These are phyloP conservation scores for Gracilaria caudata DNA, from an alignment of 23 red algal genomes.

Conservation along the genomic window DNA sequence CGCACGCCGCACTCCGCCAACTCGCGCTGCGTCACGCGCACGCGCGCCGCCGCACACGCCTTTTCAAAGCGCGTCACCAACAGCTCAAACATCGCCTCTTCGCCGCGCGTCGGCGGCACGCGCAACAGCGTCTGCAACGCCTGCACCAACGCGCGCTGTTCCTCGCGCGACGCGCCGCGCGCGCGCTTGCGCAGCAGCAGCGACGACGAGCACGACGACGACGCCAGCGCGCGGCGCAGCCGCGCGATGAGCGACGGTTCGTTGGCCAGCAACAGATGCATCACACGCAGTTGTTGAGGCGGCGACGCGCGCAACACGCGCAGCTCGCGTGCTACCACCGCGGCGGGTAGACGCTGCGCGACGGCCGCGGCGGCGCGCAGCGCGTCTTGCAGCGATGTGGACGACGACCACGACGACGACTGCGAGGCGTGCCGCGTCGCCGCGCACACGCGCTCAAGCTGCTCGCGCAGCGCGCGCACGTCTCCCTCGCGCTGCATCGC, in stretches of 20 bases:
- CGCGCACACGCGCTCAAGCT: background rate
- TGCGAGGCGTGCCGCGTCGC: no score
- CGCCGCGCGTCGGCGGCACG: background rate
- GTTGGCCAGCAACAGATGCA: background rate
- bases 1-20: slow-evolving; percentile 3
- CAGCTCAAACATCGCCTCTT: background rate
- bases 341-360: background rate
- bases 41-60: background rate
- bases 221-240: background rate
- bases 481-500: no score
- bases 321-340: background rate
- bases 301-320: background rate
- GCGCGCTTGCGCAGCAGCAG: background rate
- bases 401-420: no score
- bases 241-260: background rate
- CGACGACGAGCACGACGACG: no score
- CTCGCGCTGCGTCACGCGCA: background rate
- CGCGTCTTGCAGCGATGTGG: background rate
- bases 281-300: background rate
- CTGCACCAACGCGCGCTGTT: background rate
- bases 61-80: background rate
- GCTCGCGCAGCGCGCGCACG: no score
- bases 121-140: background rate
- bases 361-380: background rate
- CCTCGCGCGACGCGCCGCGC: background rate